These are phyloP conservation scores for Prinsepia uniflora DNA, from an alignment of 306 rosid genomes.

Conservation along the genomic window DNA sequence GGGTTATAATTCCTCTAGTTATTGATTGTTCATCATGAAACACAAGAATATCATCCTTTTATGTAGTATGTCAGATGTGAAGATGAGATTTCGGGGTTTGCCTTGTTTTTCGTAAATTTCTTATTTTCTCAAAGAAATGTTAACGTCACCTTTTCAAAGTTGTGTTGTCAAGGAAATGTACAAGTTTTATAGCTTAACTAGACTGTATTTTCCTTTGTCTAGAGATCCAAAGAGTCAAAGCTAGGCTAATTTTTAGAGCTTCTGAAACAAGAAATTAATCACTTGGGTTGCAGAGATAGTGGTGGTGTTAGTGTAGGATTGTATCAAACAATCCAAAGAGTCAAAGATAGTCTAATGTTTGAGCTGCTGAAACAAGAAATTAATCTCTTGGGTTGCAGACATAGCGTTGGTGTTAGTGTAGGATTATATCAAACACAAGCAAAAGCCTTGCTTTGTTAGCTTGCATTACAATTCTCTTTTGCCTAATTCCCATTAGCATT, in stretches of 20 bases:
- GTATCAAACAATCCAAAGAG: constrained; percentile 5
- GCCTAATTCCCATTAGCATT: no score
- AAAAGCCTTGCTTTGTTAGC: no score
- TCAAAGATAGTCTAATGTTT: neutral
- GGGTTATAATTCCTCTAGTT: constrained; percentile 52
- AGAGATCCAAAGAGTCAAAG: constrained; percentile 16
- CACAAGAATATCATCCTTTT: constrained; percentile 1
- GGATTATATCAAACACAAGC: no score
- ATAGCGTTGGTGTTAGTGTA: no score
- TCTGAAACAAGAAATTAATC: no score
- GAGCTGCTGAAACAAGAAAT: no score
- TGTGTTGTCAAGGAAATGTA: constrained; percentile 10
- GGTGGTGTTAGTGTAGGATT: no score
- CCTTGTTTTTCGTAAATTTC: neutral
- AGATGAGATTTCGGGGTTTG: constrained; percentile 3
- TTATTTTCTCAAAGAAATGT: constrained; percentile 11
- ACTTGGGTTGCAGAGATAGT: no score
- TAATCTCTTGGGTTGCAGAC: no score
- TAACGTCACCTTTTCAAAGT: neutral
- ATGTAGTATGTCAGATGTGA: constrained; percentile 7
- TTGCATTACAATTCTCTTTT: no score
- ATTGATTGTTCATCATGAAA: constrained; percentile 36
- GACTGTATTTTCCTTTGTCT: constrained; percentile 3
- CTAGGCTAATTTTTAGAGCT: neutral
- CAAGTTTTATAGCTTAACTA: constrained; percentile 4